phyloP scores from a whole-genome alignment of 1,284 basidiomycete genomes.

The Pseudozyma thailandica region DNA sequence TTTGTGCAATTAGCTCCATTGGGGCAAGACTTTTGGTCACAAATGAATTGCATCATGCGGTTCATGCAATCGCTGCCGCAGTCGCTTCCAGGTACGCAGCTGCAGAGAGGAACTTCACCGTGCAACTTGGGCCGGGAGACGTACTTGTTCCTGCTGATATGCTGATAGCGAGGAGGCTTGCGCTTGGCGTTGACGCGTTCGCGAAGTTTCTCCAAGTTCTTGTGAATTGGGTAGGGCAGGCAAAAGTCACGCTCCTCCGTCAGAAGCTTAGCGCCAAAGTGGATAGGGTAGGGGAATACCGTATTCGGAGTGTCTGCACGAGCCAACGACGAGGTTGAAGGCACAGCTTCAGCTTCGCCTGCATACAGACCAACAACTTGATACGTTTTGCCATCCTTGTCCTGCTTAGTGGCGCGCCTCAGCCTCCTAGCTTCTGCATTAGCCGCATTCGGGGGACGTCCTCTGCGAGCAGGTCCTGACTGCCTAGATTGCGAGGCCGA shows the following conservation, averaged over 20 bases:
- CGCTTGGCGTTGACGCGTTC: conserved; percentile 47
- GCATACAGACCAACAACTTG: conserved; percentile 39
- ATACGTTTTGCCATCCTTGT: conserved; percentile 38
- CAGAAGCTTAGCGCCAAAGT: conserved; percentile 48
- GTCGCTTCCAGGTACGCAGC: conserved; percentile 45
- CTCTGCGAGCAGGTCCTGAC: not conserved
- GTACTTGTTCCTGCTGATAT: conserved; percentile 58
- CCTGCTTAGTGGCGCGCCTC: conserved; percentile 26
- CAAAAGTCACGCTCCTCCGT: conserved; percentile 50
- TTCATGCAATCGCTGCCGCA: conserved; percentile 63
- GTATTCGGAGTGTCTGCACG: conserved; percentile 7
- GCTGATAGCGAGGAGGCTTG: conserved; percentile 55
- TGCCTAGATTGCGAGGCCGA: conserved; percentile 3
- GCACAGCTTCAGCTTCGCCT: conserved; percentile 37
- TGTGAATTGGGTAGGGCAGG: conserved; percentile 41
- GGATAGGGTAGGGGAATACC: conserved; percentile 36
- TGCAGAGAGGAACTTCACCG: conserved; percentile 56
- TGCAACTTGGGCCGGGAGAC: conserved; percentile 51
- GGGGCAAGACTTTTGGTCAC: conserved; percentile 59
- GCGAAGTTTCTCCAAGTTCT: conserved; percentile 41
- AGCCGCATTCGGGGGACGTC: conserved; percentile 9
- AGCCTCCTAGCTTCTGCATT: conserved; percentile 16
- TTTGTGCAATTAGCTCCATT: conserved; percentile 62
- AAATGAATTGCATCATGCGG: conserved; percentile 58
- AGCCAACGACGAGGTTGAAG: conserved; percentile 17